These are phyloP conservation scores for Scopulariopsis brevicaulis DNA, from an alignment of 2,329 filamentous ascomycete genomes.

Conservation along the genomic window DNA sequence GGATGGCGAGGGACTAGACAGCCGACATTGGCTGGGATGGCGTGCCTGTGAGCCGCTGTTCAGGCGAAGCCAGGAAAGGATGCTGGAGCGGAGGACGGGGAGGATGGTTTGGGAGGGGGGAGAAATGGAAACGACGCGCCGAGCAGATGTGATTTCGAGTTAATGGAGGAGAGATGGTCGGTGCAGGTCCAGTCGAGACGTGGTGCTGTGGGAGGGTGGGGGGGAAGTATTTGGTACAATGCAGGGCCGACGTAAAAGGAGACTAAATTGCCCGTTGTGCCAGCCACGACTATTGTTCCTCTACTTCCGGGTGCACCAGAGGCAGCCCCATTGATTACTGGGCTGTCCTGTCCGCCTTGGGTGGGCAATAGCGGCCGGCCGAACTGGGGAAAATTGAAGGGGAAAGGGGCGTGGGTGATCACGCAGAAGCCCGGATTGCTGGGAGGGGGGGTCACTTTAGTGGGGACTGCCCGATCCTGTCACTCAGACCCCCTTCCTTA, in stretches of 20 bases:
- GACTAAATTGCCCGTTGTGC: not conserved
- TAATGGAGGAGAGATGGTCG: constrained; percentile 1
- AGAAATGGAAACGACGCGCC: constrained; percentile 2
- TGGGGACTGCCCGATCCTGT: not conserved
- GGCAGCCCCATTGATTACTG: not conserved
- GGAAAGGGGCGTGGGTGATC: not conserved
- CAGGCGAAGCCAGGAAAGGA: constrained; percentile 1
- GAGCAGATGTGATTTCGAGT: constrained; percentile 1
- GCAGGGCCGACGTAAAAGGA: not conserved
- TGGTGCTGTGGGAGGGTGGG: constrained; percentile 3
- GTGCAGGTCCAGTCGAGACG: not conserved
- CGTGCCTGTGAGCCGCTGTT: constrained; percentile 1
- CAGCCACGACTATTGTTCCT: not conserved
- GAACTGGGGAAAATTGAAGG: constrained; percentile 2
- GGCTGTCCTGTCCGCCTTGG: not conserved
- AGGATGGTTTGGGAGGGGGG: not conserved
- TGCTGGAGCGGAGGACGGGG: not conserved
- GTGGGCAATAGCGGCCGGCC: not conserved
- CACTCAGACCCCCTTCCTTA: not conserved
- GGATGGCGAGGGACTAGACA: not conserved
- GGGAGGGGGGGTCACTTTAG: constrained; percentile 1
- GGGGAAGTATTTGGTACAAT: constrained; percentile 1
- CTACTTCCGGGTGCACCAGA: not conserved
- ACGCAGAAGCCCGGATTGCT: not conserved
- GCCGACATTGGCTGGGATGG: constrained; percentile 1